These are phyloP conservation scores for Flagelloscypha sp. DNA, from an alignment of 768 basidiomycete species.

Conservation along the genomic window DNA sequence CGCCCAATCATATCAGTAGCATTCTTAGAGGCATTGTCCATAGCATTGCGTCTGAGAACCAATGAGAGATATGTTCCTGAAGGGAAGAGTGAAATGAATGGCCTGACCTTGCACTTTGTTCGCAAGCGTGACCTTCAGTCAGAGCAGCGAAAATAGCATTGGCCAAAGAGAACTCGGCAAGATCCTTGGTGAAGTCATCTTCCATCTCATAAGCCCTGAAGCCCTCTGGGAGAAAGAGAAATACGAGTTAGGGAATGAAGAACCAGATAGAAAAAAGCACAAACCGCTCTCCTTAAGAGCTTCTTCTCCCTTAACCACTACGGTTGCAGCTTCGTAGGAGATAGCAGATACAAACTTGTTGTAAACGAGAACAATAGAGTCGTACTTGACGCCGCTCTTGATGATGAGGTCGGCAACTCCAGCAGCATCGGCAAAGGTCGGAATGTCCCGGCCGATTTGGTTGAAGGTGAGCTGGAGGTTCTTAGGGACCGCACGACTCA, in stretches of 20 bases:
- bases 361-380: conserved; percentile 73
- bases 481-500: conserved; percentile 52
- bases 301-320: conserved; percentile 77
- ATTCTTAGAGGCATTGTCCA: conserved; percentile 99
- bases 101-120: conserved; percentile 78
- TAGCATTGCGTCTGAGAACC: conserved; percentile 76
- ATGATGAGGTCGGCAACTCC: conserved; percentile 89
- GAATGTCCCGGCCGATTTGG: conserved; percentile 95
- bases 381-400: conserved; percentile 78
- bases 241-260: conserved; percentile 3
- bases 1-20: conserved; percentile 85
- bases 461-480: conserved; percentile 87
- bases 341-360: conserved; percentile 86
- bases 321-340: conserved; percentile 72
- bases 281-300: conserved; percentile 73
- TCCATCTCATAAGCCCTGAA: conserved; percentile 98
- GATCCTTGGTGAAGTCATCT: conserved; percentile 88
- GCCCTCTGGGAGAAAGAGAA: conserved; percentile 41
- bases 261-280: conserved; percentile 20
- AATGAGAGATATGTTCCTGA: conserved; percentile 6
- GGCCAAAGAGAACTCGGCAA: conserved; percentile 92
- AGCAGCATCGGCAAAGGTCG: conserved; percentile 93
- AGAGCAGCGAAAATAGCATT: conserved; percentile 94
- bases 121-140: conserved; percentile 92
- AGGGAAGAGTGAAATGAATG: conserved; percentile 2